Evolutionary conservation across 768 basidiomycete species (phyloP).

Genomic region (Crucibulum laeve): DNA sequence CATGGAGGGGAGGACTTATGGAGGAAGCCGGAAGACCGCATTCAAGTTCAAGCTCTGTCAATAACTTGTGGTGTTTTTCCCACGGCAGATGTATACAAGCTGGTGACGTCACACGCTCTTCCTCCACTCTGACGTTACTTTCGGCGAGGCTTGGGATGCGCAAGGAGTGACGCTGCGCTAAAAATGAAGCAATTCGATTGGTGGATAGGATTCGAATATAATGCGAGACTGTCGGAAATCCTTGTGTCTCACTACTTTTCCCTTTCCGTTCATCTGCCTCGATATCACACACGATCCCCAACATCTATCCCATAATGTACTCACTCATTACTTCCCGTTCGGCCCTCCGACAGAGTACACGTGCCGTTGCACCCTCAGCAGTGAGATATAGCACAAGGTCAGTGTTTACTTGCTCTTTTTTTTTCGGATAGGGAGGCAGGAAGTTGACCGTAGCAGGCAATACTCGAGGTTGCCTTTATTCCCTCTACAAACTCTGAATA

Average conservation of each 20-base stretch:
- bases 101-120: not conserved
- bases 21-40: too few species aligned
- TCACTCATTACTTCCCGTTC: conserved; percentile 12
- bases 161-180: not conserved
- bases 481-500: not conserved
- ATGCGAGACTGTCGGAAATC: not conserved
- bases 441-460: conserved; percentile 10
- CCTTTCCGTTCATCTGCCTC: not conserved
- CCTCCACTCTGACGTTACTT: not conserved
- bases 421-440: not conserved
- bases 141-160: not conserved
- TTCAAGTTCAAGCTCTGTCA: too few species aligned
- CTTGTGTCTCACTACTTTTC: not conserved
- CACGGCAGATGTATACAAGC: not conserved
- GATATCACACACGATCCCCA: not conserved
- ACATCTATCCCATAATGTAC: conserved; percentile 10
- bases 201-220: not conserved
- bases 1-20: too few species aligned
- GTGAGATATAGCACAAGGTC: conserved; percentile 18
- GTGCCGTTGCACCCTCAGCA: conserved; percentile 4
- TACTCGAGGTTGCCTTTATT: conserved; percentile 18
- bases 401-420: conserved; percentile 3
- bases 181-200: not conserved
- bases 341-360: conserved; percentile 4
- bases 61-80: too few species aligned